Percentiles rank a stretch among this genome's conserved stretches.
These are phyloP conservation scores for Puccinia coronata DNA, from an alignment of 1,284 basidiomycete genomes.

Conservation along the genomic window DNA sequence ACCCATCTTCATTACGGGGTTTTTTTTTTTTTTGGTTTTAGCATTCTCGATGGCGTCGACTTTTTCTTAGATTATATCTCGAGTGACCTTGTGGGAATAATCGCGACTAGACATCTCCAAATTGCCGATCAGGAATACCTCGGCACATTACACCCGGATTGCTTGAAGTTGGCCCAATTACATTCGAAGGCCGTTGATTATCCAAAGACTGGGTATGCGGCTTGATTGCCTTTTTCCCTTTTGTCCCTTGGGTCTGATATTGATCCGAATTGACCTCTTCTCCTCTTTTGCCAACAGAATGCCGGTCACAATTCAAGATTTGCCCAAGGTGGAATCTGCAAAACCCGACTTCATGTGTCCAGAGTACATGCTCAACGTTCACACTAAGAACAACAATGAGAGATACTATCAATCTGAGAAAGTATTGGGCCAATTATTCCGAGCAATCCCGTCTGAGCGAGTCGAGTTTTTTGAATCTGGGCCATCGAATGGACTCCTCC, in stretches of 20 bases:
- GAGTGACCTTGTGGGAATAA: conserved; percentile 66
- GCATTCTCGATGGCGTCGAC: conserved; percentile 69
- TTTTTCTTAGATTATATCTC: conserved; percentile 73
- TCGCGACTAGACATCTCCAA: conserved; percentile 65
- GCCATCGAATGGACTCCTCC: conserved; percentile 16
- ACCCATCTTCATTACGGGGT: background rate
- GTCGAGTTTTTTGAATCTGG: conserved; percentile 32
- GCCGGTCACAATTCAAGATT: conserved; percentile 16
- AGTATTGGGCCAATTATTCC: conserved; percentile 27
- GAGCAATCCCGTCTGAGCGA: conserved; percentile 34
- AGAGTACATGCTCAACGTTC: conserved; percentile 21
- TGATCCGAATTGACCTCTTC: background rate
- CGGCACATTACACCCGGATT: conserved; percentile 65
- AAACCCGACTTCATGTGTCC: conserved; percentile 45
- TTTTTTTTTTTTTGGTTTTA: conserved; percentile 4
- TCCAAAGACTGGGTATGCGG: conserved; percentile 40
- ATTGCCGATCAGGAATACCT: conserved; percentile 68
- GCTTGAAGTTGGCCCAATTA: conserved; percentile 67
- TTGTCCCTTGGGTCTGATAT: background rate
- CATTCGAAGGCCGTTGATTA: conserved; percentile 67
- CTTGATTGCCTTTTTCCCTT: background rate
- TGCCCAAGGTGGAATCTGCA: conserved; percentile 18
- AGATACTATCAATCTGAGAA: conserved; percentile 30
- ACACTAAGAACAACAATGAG: background rate
- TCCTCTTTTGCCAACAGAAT: conserved; percentile 12